Percentiles rank a stretch among this genome's conserved stretches.
These are phyloP conservation scores for Suillus cothurnatus DNA, from an alignment of 768 basidiomycete species.

Conservation along the genomic window DNA sequence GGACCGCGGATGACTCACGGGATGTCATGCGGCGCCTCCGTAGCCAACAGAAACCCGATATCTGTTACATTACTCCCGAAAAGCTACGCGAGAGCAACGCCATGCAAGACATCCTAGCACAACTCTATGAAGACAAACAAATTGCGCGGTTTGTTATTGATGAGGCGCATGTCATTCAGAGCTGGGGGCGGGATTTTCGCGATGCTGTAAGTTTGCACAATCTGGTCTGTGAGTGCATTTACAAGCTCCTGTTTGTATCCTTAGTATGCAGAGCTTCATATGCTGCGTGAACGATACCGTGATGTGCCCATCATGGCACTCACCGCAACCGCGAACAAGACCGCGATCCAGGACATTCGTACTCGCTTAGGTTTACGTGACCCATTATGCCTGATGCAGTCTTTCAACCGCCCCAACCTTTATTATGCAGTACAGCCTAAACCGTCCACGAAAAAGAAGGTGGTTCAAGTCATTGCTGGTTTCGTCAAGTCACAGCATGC, in stretches of 20 bases:
- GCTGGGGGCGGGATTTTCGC: constrained; percentile 95
- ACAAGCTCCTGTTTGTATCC: background rate
- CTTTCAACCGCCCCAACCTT: constrained; percentile 94
- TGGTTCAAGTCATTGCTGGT: constrained; percentile 61
- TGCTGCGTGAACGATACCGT: constrained; percentile 74
- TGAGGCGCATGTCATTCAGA: constrained; percentile 93
- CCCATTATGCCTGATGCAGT: constrained; percentile 64
- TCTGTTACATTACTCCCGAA: constrained; percentile 94
- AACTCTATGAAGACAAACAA: constrained; percentile 55
- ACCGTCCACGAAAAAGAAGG: constrained; percentile 41
- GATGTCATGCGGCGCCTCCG: constrained; percentile 47
- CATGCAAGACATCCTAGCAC: constrained; percentile 56
- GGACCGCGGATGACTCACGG: constrained; percentile 40
- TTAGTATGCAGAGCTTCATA: constrained; percentile 70
- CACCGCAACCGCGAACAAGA: constrained; percentile 89
- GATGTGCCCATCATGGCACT: constrained; percentile 91
- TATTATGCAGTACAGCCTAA: constrained; percentile 68
- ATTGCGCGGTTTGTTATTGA: constrained; percentile 93
- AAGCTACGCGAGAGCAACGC: constrained; percentile 65
- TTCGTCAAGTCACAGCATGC: constrained; percentile 65
- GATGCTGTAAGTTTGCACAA: constrained; percentile 56
- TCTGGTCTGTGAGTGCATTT: background rate
- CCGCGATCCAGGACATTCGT: constrained; percentile 80
- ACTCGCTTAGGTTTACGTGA: constrained; percentile 64
- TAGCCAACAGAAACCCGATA: constrained; percentile 50